phyloP scores from a whole-genome alignment of 2,329 filamentous ascomycete genomes.

The Alternaria burnsii region DNA sequence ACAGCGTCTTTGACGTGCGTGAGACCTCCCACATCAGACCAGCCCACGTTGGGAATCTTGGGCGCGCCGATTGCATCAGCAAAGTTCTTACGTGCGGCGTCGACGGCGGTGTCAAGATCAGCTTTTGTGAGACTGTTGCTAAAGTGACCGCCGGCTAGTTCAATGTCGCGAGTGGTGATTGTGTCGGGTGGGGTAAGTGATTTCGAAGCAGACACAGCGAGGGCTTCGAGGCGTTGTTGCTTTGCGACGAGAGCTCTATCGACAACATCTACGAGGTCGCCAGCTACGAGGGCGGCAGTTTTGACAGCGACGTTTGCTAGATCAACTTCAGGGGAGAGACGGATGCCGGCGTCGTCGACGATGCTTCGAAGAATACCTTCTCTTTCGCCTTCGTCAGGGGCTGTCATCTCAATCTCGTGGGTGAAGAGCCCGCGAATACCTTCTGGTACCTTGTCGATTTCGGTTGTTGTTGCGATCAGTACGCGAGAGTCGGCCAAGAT shows the following conservation, averaged over 20 bases:
- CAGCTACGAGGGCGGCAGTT: constrained; percentile 93
- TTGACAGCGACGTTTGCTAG: constrained; percentile 87
- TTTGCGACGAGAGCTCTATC: constrained; percentile 85
- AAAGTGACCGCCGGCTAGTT: constrained; percentile 82
- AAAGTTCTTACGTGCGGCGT: constrained; percentile 96
- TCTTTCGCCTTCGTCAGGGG: constrained; percentile 90
- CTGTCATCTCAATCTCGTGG: constrained; percentile 91
- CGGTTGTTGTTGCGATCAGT: constrained; percentile 91
- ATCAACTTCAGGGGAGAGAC: constrained; percentile 84
- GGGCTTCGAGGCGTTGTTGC: constrained; percentile 74
- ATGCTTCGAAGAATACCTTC: constrained; percentile 85
- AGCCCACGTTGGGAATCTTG: constrained; percentile 96
- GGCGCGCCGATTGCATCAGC: constrained; percentile 96
- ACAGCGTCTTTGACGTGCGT: constrained; percentile 97
- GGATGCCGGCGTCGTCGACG: constrained; percentile 76
- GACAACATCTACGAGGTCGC: constrained; percentile 92
- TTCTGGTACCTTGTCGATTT: constrained; percentile 93
- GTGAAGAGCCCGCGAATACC: constrained; percentile 90
- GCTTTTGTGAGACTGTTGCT: constrained; percentile 79
- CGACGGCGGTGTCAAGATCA: constrained; percentile 93
- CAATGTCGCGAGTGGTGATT: constrained; percentile 81
- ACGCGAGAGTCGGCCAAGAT: constrained; percentile 82
- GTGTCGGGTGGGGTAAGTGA: constrained; percentile 43
- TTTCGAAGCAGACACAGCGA: constrained; percentile 63
- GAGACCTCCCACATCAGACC: constrained; percentile 94